phyloP scores from a whole-genome alignment of 106 monocot species.

The Amphibolis antarctica region DNA sequence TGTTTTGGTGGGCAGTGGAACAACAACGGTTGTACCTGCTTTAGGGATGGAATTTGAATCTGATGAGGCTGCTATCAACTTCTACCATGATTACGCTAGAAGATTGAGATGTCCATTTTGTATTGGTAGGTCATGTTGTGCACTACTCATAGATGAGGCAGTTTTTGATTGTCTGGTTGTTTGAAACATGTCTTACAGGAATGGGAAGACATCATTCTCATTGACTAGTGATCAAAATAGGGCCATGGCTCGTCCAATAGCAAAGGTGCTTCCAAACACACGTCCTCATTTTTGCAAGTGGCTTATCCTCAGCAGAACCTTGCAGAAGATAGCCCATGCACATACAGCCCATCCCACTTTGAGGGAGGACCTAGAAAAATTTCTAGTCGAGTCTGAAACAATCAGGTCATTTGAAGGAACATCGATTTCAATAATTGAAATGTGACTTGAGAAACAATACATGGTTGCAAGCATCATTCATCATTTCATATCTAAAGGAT shows the following conservation, averaged over 20 bases:
- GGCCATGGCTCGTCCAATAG: conserved; percentile 59
- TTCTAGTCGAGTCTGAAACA: conserved; percentile 66
- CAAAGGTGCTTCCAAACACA: conserved; percentile 73
- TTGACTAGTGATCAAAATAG: conserved; percentile 87
- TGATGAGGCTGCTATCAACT: conserved; percentile 83
- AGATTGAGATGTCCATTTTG: conserved; percentile 84
- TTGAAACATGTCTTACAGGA: conserved; percentile 87
- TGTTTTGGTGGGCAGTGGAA: conserved; percentile 12
- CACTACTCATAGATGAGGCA: conserved; percentile 79
- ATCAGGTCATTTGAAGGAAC: conserved; percentile 54
- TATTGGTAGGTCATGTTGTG: conserved; percentile 83
- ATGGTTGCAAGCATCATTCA: conserved; percentile 86
- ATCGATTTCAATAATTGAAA: conserved; percentile 66
- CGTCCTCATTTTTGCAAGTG: conserved; percentile 91
- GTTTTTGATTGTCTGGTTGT: conserved; percentile 78
- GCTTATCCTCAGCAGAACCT: conserved; percentile 80
- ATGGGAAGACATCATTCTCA: conserved; percentile 64
- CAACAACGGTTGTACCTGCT: conserved; percentile 40
- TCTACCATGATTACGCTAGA: conserved; percentile 90
- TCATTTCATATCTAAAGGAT: conserved; percentile 67
- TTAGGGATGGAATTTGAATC: conserved; percentile 84
- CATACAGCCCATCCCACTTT: conserved; percentile 60
- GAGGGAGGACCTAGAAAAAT: conserved; percentile 66
- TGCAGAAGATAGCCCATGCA: conserved; percentile 75
- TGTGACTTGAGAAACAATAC: conserved; percentile 81